phyloP scores from a whole-genome alignment of 177 flowering plant species.

The Vitis hybrid region DNA sequence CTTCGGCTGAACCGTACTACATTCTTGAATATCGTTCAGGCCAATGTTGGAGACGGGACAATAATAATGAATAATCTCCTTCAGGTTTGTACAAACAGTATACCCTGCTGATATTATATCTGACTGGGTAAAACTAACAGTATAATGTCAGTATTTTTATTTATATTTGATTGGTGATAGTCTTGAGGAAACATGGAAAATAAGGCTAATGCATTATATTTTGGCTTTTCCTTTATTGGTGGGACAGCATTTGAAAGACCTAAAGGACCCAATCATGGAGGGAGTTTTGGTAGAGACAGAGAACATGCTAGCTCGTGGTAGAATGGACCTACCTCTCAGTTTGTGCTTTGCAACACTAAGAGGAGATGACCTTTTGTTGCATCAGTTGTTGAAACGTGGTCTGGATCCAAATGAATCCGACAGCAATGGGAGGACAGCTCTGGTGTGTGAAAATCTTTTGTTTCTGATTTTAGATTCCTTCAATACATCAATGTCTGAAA shows the following conservation, averaged over 20 bases:
- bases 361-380: slow-evolving; percentile 72
- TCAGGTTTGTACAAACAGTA: slow-evolving; percentile 47
- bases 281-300: slow-evolving; percentile 73
- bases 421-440: slow-evolving; percentile 68
- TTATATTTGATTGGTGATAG: background rate
- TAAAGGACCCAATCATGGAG: slow-evolving; percentile 70
- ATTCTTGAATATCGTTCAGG: slow-evolving; percentile 72
- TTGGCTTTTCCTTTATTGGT: slow-evolving; percentile 9
- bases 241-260: slow-evolving; percentile 71
- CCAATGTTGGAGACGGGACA: slow-evolving; percentile 86
- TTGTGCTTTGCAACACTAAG: slow-evolving; percentile 81
- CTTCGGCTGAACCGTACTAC: slow-evolving; percentile 68
- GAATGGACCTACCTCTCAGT: slow-evolving; percentile 85
- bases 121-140: background rate
- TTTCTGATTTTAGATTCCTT: background rate
- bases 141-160: background rate
- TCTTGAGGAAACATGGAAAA: too few relatives aligned
- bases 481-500: background rate
- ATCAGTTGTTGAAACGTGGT: slow-evolving; percentile 70
- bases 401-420: slow-evolving; percentile 90
- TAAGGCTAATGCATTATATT: too few relatives aligned
- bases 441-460: slow-evolving; percentile 45
- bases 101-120: background rate
- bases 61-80: slow-evolving; percentile 88
- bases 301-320: slow-evolving; percentile 82